Evolutionary conservation across 148 eudicot species (phyloP).

Genomic region (Simmondsia chinensis): DNA sequence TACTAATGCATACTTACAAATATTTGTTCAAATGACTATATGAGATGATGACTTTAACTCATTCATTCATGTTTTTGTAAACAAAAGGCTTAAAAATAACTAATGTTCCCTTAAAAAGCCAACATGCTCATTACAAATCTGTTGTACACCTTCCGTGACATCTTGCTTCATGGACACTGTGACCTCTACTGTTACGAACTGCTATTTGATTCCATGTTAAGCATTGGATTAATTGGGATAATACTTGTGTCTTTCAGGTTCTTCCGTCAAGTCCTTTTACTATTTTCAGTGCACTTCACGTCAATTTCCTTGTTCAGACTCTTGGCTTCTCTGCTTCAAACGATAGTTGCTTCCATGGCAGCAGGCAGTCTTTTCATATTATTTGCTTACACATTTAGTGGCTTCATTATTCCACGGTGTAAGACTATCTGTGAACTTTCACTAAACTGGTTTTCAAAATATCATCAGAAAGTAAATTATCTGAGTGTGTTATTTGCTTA

Average conservation of each 20-base stretch:
- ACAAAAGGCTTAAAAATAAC: too few relatives aligned
- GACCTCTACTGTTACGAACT: too few relatives aligned
- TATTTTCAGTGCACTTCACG: slow-evolving; percentile 45
- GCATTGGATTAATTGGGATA: too few relatives aligned
- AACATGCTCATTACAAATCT: too few relatives aligned
- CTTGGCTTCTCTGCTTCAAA: slow-evolving; percentile 53
- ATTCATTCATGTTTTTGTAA: too few relatives aligned
- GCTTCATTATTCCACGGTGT: slow-evolving; percentile 69
- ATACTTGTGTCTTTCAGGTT: slow-evolving; percentile 39
- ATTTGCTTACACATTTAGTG: slow-evolving; percentile 40
- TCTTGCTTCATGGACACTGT: too few relatives aligned
- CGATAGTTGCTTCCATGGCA: slow-evolving; percentile 29
- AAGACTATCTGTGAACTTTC: slow-evolving; percentile 10
- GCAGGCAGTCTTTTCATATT: slow-evolving; percentile 34
- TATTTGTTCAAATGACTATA: too few relatives aligned
- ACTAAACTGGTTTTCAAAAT: background rate
- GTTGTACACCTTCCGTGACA: too few relatives aligned
- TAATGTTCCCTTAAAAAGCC: too few relatives aligned
- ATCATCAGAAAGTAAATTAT: background rate
- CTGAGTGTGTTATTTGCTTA: slow-evolving; percentile 11
- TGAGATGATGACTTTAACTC: too few relatives aligned
- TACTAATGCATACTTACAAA: too few relatives aligned
- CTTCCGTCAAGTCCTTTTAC: slow-evolving; percentile 48
- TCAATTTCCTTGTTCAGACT: slow-evolving; percentile 64
- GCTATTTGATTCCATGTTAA: too few relatives aligned